These are phyloP conservation scores for Styphnolobium japonicum DNA, from an alignment of 306 rosid genomes.

Conservation along the genomic window DNA sequence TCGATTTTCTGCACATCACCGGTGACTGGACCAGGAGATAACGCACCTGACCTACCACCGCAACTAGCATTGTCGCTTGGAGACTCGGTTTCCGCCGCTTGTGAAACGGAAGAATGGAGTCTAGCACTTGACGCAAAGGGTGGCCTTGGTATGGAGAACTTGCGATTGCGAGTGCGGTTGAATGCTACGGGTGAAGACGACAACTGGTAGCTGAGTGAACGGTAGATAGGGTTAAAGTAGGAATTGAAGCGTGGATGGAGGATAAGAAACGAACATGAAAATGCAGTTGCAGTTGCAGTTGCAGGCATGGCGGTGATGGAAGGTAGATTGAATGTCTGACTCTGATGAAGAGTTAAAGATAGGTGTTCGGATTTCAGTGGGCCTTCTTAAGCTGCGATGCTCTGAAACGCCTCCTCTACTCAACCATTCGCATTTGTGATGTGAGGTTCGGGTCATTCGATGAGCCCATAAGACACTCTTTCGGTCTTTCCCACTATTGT, in stretches of 20 bases:
- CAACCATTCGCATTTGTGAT: too few species aligned
- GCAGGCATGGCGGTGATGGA: constrained; percentile 47
- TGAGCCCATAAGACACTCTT: too few species aligned
- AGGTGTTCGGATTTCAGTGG: background rate
- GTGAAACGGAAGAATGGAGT: constrained; percentile 39
- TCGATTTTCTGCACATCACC: constrained; percentile 66
- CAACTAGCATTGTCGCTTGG: constrained; percentile 29
- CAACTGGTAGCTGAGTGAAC: constrained; percentile 33
- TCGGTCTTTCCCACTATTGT: background rate
- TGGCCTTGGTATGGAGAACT: constrained; percentile 25
- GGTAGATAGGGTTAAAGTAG: constrained; percentile 47
- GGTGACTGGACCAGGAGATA: constrained; percentile 46
- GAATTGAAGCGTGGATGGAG: constrained; percentile 51
- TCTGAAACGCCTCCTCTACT: background rate
- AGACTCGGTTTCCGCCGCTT: constrained; percentile 42
- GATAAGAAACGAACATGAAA: constrained; percentile 43
- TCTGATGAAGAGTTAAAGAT: too few species aligned
- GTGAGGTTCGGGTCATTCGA: too few species aligned
- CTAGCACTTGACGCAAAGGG: constrained; percentile 10
- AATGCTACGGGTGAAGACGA: constrained; percentile 45
- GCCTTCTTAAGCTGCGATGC: background rate
- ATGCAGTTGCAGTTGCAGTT: constrained; percentile 56
- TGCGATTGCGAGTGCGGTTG: constrained; percentile 24
- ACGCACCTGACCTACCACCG: constrained; percentile 66
- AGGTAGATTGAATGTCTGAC: background rate